Evolutionary conservation across 805 yeast species (phyloP).

Genomic region (Lachancea mirantina): DNA sequence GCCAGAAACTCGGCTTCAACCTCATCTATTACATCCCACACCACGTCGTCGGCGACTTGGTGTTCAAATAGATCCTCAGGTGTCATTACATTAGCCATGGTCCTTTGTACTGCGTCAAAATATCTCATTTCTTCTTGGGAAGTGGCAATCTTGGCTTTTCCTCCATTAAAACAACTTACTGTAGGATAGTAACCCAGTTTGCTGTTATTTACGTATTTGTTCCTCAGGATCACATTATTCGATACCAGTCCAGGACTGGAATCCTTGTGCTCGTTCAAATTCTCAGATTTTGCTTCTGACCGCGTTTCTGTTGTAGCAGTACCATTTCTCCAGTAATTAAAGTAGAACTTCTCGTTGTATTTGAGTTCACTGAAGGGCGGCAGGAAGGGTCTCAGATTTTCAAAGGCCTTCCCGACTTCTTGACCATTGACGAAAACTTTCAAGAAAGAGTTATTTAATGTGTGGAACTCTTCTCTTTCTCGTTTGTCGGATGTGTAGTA

Average conservation of each 20-base stretch:
- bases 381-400: constrained; percentile 61
- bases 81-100: constrained; percentile 38
- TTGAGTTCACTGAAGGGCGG: constrained; percentile 66
- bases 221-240: constrained; percentile 21
- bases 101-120: constrained; percentile 30
- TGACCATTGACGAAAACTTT: constrained; percentile 74
- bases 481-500: constrained; percentile 26
- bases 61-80: constrained; percentile 58
- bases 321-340: constrained; percentile 28
- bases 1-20: constrained; percentile 44
- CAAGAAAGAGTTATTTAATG: constrained; percentile 45
- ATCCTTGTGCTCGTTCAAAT: background rate
- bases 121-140: constrained; percentile 51
- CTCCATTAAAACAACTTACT: constrained; percentile 73
- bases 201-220: constrained; percentile 64
- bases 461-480: constrained; percentile 35
- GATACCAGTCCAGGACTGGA: background rate
- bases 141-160: constrained; percentile 62
- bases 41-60: constrained; percentile 69
- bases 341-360: constrained; percentile 33
- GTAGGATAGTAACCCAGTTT: constrained; percentile 87
- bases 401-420: constrained; percentile 56
- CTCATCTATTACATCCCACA: constrained; percentile 82
- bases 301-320: constrained; percentile 6
- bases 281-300: constrained; percentile 1